Evolutionary conservation across 345 rosid species (phyloP).

Genomic region (Eucalyptus cloeziana): DNA sequence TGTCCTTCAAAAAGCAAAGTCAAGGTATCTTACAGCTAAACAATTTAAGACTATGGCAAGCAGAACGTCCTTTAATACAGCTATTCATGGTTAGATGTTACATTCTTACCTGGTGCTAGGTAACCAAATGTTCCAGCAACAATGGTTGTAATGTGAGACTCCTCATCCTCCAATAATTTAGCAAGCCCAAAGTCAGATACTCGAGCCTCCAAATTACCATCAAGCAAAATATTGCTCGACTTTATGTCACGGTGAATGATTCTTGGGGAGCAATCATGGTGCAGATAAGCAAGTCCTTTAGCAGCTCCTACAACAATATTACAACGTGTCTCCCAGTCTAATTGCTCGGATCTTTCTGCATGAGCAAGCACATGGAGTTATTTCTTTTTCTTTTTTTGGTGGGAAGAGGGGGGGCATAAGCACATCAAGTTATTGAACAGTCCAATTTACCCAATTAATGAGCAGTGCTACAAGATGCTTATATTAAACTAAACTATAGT

Average conservation of each 20-base stretch:
- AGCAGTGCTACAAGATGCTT: neutral
- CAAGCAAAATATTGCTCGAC: conserved; percentile 94
- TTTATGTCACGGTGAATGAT: conserved; percentile 98
- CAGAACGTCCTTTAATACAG: neutral
- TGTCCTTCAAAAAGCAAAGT: neutral
- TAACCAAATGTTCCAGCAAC: conserved; percentile 99
- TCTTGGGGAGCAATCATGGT: conserved; percentile 98
- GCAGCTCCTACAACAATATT: conserved; percentile 95
- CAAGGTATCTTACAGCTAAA: neutral
- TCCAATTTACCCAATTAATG: neutral
- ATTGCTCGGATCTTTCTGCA: conserved; percentile 80
- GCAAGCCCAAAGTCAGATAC: conserved; percentile 99
- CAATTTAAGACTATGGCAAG: neutral
- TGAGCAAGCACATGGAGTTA: neutral
- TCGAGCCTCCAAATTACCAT: conserved; percentile 93
- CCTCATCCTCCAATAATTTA: conserved; percentile 87
- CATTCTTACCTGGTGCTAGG: conserved; percentile 80
- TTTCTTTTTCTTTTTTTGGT: neutral
- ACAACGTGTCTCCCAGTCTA: conserved; percentile 93
- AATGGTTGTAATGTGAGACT: conserved; percentile 94
- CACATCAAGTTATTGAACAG: neutral
- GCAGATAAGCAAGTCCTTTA: conserved; percentile 92
- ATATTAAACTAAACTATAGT: neutral
- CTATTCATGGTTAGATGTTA: neutral
- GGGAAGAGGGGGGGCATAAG: neutral